phyloP scores from a whole-genome alignment of 495 filamentous ascomycete species.

The Staphylotrichum tortipilum region DNA sequence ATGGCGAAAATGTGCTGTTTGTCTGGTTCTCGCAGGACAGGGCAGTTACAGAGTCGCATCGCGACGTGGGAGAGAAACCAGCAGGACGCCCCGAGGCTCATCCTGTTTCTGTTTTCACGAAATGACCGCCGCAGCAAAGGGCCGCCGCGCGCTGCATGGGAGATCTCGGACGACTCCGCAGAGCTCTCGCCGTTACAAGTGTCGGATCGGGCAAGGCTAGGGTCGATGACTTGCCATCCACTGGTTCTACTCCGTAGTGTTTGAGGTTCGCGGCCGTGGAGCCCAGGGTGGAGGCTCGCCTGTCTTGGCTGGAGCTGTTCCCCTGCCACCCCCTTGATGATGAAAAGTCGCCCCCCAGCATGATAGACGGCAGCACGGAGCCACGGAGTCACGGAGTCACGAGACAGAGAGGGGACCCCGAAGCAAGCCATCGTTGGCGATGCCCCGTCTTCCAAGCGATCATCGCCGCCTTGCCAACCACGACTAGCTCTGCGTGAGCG shows the following conservation, averaged over 20 bases:
- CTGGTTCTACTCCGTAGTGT: slow-evolving; percentile 30
- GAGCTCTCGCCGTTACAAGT: slow-evolving; percentile 15
- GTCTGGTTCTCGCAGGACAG: too few species aligned
- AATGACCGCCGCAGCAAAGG: slow-evolving; percentile 12
- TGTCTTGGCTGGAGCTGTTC: slow-evolving; percentile 14
- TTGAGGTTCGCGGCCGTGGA: slow-evolving; percentile 27
- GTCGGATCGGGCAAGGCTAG: slow-evolving; percentile 6
- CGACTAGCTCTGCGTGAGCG: slow-evolving; percentile 1
- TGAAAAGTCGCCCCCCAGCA: too few species aligned
- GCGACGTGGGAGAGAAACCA: too few species aligned
- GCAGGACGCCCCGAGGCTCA: not conserved
- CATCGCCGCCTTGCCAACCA: slow-evolving; percentile 1
- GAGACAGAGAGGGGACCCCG: too few species aligned
- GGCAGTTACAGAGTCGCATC: too few species aligned
- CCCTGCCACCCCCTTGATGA: not conserved
- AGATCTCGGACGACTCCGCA: slow-evolving; percentile 23
- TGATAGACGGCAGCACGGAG: too few species aligned
- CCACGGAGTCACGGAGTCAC: too few species aligned
- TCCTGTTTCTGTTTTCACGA: slow-evolving; percentile 14
- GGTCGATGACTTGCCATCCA: slow-evolving; percentile 13
- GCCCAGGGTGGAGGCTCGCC: slow-evolving; percentile 19
- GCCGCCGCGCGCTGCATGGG: slow-evolving; percentile 10
- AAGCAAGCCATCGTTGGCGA: too few species aligned
- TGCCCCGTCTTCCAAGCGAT: too few species aligned
- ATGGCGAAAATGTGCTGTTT: too few species aligned